Conservation (phyloP, 192 early-diverging fungal genomes). For the Mortierella hygrophila region DNA sequence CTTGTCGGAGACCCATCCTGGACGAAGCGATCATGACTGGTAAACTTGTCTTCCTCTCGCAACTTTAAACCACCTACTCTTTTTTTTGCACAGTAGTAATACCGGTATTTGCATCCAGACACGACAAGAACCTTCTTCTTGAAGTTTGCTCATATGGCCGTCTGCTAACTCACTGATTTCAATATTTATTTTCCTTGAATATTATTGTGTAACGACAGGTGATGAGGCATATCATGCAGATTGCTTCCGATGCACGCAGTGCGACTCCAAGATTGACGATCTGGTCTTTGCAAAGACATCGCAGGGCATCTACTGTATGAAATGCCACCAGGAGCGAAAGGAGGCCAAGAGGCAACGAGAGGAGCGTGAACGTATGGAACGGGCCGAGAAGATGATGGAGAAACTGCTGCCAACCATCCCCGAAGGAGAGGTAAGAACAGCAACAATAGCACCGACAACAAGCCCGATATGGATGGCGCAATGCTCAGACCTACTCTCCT, state of each 20-base stretch:
- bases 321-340: slow-evolving; percentile 76
- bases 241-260: slow-evolving; percentile 83
- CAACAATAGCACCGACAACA: neutral
- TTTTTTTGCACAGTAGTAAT: neutral
- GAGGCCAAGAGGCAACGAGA: slow-evolving; percentile 72
- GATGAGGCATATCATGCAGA: slow-evolving; percentile 86
- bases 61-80: neutral
- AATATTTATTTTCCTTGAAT: neutral
- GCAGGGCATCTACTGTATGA: slow-evolving; percentile 83
- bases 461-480: neutral
- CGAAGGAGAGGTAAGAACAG: slow-evolving; percentile 32
- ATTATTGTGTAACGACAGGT: slow-evolving; percentile 51
- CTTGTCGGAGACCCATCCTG: slow-evolving; percentile 79
- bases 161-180: neutral
- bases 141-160: neutral
- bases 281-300: slow-evolving; percentile 85
- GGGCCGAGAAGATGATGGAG: slow-evolving; percentile 30
- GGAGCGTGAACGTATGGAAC: slow-evolving; percentile 61
- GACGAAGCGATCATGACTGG: slow-evolving; percentile 91
- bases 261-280: slow-evolving; percentile 80
- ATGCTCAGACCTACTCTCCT: neutral
- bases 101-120: neutral
- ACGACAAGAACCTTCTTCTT: neutral
- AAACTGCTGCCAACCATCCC: slow-evolving; percentile 49
- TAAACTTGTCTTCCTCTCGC: slow-evolving; percentile 31